Conservation (phyloP, 2,329 filamentous ascomycete genomes). For the Aspergillus glaucus region DNA sequence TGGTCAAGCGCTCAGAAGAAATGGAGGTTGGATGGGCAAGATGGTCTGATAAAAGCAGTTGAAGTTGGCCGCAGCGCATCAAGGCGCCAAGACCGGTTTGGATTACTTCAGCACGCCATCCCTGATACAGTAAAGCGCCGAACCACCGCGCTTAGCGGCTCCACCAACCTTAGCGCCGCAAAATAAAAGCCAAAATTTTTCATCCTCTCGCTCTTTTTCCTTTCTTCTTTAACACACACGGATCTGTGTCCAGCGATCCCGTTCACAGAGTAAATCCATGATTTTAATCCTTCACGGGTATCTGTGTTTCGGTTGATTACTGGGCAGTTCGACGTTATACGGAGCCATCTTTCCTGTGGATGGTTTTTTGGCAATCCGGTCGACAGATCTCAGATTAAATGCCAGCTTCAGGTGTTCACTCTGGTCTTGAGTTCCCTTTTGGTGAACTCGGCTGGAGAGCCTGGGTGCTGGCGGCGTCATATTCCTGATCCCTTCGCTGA, state of each 20-base stretch:
- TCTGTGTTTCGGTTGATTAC: constrained; percentile 66
- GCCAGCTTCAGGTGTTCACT: constrained; percentile 46
- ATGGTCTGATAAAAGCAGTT: background rate
- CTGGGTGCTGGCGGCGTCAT: constrained; percentile 60
- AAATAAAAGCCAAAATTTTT: constrained; percentile 32
- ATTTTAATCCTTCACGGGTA: constrained; percentile 20
- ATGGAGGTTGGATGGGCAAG: background rate
- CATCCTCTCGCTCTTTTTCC: constrained; percentile 31
- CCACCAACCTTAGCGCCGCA: constrained; percentile 19
- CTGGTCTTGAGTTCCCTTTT: constrained; percentile 61
- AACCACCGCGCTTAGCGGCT: constrained; percentile 11
- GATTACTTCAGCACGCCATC: constrained; percentile 13
- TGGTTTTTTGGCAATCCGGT: constrained; percentile 70
- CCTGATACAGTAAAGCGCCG: constrained; percentile 18
- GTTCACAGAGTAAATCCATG: constrained; percentile 35
- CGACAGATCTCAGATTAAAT: constrained; percentile 88
- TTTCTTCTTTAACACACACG: constrained; percentile 41
- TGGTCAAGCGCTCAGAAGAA: background rate
- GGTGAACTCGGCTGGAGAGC: constrained; percentile 61
- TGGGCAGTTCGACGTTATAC: constrained; percentile 81
- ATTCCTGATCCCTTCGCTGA: constrained; percentile 86
- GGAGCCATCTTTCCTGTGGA: constrained; percentile 62
- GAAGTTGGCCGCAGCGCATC: background rate
- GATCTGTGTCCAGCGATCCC: constrained; percentile 86
- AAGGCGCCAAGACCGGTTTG: background rate